phyloP scores from a whole-genome alignment of 148 eudicot species.

The Rhododendron griersonianum region DNA sequence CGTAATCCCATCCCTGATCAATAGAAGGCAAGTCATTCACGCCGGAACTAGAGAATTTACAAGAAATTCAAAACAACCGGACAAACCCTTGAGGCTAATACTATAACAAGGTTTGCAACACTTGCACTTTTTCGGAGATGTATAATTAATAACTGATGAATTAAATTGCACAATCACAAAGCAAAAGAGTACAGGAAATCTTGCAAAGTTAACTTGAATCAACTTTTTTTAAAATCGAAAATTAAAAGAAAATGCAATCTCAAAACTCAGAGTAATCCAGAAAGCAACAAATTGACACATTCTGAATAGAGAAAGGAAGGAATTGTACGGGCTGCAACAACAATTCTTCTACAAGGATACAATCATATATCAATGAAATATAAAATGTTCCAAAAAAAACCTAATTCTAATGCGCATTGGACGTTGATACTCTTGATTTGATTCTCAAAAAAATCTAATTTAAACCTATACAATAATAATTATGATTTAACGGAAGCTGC shows the following conservation, averaged over 20 bases:
- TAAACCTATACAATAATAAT: slow-evolving; percentile 24
- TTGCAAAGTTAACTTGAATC: neutral
- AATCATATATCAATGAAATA: neutral
- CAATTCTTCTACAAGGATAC: neutral
- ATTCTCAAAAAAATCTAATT: neutral
- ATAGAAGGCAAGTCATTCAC: neutral
- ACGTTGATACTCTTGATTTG: neutral
- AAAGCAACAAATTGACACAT: neutral
- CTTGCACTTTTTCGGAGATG: neutral
- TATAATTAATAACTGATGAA: neutral
- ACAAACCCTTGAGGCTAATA: neutral
- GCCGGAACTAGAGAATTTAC: too few species aligned
- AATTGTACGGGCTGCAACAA: neutral
- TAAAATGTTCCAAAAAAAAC: neutral
- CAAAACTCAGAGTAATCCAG: neutral
- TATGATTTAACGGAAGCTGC: slow-evolving; percentile 18
- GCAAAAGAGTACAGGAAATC: slow-evolving; percentile 2
- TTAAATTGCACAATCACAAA: neutral
- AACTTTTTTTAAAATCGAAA: neutral
- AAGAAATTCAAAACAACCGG: neutral
- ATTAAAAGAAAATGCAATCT: neutral
- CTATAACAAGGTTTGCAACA: neutral
- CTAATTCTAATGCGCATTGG: too few species aligned
- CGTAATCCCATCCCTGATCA: neutral
- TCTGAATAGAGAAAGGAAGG: neutral